A percentile compares a stretch with the other conserved stretches of the same genome.
Conservation (phyloP, 352 stramenopile genomes). For the Phytophthora macrochlamydospora region DNA sequence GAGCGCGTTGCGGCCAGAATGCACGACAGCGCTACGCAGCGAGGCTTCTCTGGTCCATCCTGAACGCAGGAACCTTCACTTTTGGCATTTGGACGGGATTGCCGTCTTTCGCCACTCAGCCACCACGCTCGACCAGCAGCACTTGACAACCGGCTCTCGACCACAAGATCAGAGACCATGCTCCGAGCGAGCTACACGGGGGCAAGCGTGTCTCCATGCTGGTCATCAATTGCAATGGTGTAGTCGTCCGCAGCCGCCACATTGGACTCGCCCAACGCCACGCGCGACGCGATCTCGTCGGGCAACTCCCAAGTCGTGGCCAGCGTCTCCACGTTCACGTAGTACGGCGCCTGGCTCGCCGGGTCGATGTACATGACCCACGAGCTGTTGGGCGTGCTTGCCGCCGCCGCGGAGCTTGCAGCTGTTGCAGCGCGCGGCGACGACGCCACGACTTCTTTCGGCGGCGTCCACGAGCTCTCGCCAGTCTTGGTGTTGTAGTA, state of each 20-base stretch:
- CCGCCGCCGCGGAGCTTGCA: constrained; percentile 2
- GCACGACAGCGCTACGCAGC: constrained; percentile 23
- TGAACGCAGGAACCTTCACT: constrained; percentile 35
- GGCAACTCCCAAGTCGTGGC: constrained; percentile 60
- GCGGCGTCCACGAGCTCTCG: constrained; percentile 64
- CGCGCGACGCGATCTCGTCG: constrained; percentile 14
- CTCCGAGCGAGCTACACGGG: not conserved
- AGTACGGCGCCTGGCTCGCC: constrained; percentile 47
- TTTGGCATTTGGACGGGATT: constrained; percentile 12
- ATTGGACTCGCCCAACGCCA: not conserved
- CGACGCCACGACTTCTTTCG: constrained; percentile 13
- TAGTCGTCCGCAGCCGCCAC: constrained; percentile 36
- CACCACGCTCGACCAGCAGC: constrained; percentile 16
- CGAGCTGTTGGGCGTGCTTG: constrained; percentile 5
- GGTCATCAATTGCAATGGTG: constrained; percentile 39
- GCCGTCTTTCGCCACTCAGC: too few relatives aligned
- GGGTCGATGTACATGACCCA: constrained; percentile 63
- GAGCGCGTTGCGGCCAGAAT: constrained; percentile 12
- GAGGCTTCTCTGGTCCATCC: constrained; percentile 15
- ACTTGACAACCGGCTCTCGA: constrained; percentile 7
- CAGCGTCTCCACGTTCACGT: constrained; percentile 54
- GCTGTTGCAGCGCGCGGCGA: constrained; percentile 11
- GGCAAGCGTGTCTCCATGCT: not conserved
- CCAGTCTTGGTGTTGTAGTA: constrained; percentile 74
- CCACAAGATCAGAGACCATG: not conserved